Evolutionary conservation across 305 asterid species (phyloP).

Genomic region (Fraxinus ornus): DNA sequence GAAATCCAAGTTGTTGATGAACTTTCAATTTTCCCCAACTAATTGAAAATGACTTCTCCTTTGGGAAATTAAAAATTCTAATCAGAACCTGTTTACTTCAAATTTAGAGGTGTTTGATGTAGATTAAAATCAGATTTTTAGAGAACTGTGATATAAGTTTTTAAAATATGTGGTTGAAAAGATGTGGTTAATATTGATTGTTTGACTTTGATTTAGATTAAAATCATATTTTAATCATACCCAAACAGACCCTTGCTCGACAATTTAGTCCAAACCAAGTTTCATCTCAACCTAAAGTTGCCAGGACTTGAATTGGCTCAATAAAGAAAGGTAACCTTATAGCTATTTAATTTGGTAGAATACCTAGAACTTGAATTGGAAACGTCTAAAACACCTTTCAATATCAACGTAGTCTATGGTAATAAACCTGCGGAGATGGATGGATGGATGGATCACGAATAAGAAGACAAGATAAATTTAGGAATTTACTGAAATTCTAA

Average conservation of each 20-base stretch:
- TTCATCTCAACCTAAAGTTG: background rate
- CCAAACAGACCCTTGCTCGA: background rate
- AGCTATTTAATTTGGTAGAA: too few species aligned
- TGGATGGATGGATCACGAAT: background rate
- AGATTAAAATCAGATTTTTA: too few species aligned
- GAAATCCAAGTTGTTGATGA: conserved; percentile 26
- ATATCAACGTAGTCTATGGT: background rate
- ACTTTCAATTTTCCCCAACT: conserved; percentile 32
- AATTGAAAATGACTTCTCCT: conserved; percentile 37
- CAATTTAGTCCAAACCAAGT: background rate
- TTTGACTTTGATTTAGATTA: too few species aligned
- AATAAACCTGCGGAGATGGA: background rate
- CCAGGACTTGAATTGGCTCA: background rate
- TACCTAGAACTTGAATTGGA: background rate
- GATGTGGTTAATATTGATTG: too few species aligned
- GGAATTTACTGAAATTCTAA: too few species aligned
- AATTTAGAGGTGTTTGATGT: background rate
- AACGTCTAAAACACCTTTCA: background rate
- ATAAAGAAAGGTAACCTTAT: background rate
- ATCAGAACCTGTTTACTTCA: background rate
- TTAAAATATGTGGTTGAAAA: too few species aligned
- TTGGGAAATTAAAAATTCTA: background rate
- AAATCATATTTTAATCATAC: too few species aligned
- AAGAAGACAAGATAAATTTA: background rate
- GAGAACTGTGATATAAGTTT: too few species aligned